Conservation (phyloP, 257 asterid genomes). For the Cruciata laevipes region DNA sequence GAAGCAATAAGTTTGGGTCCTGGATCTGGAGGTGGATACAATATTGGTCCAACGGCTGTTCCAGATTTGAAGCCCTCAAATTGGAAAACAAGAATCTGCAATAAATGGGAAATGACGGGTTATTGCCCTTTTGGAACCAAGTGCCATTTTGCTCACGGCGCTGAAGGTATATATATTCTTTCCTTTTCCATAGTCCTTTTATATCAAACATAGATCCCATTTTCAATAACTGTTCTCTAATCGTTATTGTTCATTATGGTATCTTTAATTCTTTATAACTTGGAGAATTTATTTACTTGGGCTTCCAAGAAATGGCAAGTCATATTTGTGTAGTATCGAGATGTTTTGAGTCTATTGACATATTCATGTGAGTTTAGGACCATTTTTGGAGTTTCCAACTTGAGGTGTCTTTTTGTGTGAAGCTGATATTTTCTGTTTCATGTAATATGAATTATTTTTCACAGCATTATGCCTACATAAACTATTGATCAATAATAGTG, state of each 20-base stretch:
- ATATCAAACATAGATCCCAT: background rate
- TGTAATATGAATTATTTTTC: background rate
- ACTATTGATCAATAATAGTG: background rate
- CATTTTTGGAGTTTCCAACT: background rate
- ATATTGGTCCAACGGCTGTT: constrained; percentile 25
- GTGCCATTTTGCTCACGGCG: constrained; percentile 86
- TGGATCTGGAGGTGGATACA: constrained; percentile 41
- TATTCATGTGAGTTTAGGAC: background rate
- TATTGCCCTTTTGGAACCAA: constrained; percentile 77
- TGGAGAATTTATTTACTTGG: background rate
- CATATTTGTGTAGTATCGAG: background rate
- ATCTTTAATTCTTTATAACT: background rate
- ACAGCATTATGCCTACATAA: background rate
- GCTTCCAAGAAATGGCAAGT: background rate
- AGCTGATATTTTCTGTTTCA: background rate
- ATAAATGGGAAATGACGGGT: constrained; percentile 79
- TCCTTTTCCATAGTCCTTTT: background rate
- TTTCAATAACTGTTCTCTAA: background rate
- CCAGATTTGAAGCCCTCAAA: constrained; percentile 59
- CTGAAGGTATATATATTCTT: constrained; percentile 37
- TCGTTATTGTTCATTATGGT: background rate
- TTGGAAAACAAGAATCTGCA: constrained; percentile 85
- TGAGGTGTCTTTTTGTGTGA: background rate
- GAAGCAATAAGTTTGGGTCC: constrained; percentile 75
- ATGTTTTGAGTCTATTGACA: background rate